These are phyloP conservation scores for Aspergillus olivimuriae DNA, from an alignment of 495 filamentous ascomycete species.

Conservation along the genomic window DNA sequence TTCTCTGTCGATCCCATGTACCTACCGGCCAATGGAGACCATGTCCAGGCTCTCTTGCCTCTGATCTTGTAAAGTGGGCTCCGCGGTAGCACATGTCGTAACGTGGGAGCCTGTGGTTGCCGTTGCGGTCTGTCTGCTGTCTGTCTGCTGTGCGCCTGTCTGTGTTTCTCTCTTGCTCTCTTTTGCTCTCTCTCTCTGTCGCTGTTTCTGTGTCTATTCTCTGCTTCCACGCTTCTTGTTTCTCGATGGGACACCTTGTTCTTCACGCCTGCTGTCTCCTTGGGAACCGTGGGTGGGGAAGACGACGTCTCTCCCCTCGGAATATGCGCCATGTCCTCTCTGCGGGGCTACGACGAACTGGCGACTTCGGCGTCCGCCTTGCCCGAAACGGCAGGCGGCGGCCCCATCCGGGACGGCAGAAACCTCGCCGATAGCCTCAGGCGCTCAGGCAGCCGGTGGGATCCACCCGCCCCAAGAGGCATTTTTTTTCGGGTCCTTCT, in stretches of 20 bases:
- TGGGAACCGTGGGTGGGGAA: too few relatives aligned
- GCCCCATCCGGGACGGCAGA: constrained; percentile 18
- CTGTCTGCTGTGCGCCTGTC: background rate
- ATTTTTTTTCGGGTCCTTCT: constrained; percentile 23
- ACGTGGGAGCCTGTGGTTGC: too few relatives aligned
- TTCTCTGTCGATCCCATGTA: too few relatives aligned
- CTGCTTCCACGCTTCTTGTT: background rate
- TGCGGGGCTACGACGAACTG: constrained; percentile 11
- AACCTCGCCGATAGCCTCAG: constrained; percentile 12
- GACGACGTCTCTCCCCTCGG: too few relatives aligned
- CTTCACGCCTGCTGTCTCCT: too few relatives aligned
- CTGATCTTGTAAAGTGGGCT: too few relatives aligned
- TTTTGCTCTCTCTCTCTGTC: constrained; percentile 12
- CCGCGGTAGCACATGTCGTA: too few relatives aligned
- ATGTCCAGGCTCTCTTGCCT: constrained; percentile 29
- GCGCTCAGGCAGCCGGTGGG: too few relatives aligned
- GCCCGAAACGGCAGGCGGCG: constrained; percentile 6
- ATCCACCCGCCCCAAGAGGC: constrained; percentile 17
- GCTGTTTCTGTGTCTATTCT: background rate
- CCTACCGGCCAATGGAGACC: constrained; percentile 26
- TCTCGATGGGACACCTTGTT: too few relatives aligned
- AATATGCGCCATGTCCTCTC: background rate
- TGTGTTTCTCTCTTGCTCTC: constrained; percentile 8
- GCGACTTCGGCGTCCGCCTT: constrained; percentile 4
- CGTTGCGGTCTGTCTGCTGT: constrained; percentile 14